Evolutionary conservation across 2,329 filamentous ascomycete species (phyloP).

Genomic region (Mollisiaceae sp.): DNA sequence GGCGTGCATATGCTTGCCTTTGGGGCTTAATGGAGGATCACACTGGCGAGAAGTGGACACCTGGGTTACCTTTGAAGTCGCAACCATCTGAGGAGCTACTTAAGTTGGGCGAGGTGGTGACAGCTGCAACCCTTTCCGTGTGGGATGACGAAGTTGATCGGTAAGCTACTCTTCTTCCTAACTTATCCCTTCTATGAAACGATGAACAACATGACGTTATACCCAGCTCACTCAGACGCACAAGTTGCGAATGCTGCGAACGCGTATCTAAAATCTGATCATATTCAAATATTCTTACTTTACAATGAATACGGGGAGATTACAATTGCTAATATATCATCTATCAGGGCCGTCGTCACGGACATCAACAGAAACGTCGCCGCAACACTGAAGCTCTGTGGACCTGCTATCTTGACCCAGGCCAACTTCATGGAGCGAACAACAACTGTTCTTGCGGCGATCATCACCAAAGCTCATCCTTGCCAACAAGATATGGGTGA

Average conservation of each 20-base stretch:
- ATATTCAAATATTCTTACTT: constrained; percentile 34
- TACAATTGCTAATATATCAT: constrained; percentile 48
- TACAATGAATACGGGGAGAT: constrained; percentile 21
- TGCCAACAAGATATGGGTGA: constrained; percentile 91
- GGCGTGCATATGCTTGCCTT: constrained; percentile 90
- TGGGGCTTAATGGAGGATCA: constrained; percentile 86
- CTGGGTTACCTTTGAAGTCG: constrained; percentile 82
- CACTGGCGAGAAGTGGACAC: constrained; percentile 81
- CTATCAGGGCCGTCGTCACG: constrained; percentile 78
- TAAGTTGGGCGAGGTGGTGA: constrained; percentile 85
- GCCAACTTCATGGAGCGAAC: constrained; percentile 76
- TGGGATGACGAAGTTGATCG: constrained; percentile 93
- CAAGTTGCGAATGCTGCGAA: constrained; percentile 87
- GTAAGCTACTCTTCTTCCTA: constrained; percentile 63
- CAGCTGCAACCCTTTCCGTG: constrained; percentile 80
- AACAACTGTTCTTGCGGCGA: constrained; percentile 73
- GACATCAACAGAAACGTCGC: constrained; percentile 95
- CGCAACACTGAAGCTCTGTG: constrained; percentile 87
- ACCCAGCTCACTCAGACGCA: constrained; percentile 99
- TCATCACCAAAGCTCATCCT: constrained; percentile 88
- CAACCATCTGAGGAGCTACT: constrained; percentile 79
- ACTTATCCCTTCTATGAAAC: constrained; percentile 47
- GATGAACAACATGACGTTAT: constrained; percentile 91
- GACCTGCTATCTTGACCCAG: constrained; percentile 81
- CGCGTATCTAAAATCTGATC: constrained; percentile 63